These are phyloP conservation scores for Nadsonia fulvescens DNA, from an alignment of 805 yeast species.

Conservation along the genomic window DNA sequence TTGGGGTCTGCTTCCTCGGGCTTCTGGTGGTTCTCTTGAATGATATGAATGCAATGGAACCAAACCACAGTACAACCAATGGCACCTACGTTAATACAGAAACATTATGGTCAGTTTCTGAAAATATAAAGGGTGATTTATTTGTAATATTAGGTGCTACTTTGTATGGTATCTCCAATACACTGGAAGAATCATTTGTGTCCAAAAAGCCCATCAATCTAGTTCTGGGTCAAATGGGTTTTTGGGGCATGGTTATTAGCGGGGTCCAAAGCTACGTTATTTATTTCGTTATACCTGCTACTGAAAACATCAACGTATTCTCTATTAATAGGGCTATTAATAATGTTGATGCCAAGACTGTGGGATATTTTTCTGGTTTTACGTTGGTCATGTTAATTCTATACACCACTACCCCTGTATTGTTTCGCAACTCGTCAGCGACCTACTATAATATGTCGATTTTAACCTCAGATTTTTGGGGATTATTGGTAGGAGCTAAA, in stretches of 20 bases:
- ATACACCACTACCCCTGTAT: conserved; percentile 24
- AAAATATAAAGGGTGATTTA: conserved; percentile 26
- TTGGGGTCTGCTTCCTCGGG: conserved; percentile 24
- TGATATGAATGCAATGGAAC: conserved; percentile 24
- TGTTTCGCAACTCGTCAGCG: conserved; percentile 28
- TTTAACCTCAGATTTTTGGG: conserved; percentile 31
- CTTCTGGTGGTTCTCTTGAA: conserved; percentile 25
- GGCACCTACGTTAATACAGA: conserved; percentile 24
- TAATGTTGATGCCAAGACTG: conserved; percentile 22
- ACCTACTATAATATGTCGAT: conserved; percentile 27
- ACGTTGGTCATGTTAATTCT: conserved; percentile 23
- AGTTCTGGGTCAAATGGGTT: conserved; percentile 26
- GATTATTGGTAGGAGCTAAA: conserved; percentile 23
- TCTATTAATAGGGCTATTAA: too few species aligned
- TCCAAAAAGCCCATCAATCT: conserved; percentile 27
- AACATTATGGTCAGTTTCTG: conserved; percentile 22
- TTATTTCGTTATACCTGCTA: too few species aligned
- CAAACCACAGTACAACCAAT: too few species aligned
- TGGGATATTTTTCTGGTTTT: conserved; percentile 27
- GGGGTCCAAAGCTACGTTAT: conserved; percentile 27
- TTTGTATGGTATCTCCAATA: conserved; percentile 27
- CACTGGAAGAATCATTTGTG: conserved; percentile 25
- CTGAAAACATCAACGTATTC: too few species aligned
- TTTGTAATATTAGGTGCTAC: conserved; percentile 27
- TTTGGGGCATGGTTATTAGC: conserved; percentile 24